phyloP scores from a whole-genome alignment of 352 stramenopile species.

The Globisporangium megalacanthum region DNA sequence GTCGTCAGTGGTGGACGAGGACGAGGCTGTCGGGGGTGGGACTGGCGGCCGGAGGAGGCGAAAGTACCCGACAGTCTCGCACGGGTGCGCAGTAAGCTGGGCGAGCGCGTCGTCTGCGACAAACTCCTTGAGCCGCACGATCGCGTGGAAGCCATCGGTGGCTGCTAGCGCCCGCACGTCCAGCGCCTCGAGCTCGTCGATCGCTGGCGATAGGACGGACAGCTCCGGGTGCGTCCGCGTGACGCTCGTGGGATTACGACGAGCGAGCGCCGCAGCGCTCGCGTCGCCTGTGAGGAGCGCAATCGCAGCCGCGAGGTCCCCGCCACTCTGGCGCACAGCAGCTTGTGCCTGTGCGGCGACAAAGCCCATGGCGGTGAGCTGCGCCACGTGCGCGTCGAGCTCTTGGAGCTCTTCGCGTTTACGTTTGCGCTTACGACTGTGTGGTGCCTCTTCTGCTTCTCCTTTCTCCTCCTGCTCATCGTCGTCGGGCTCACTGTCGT shows the following conservation, averaged over 20 bases:
- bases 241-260: constrained; percentile 5
- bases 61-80: constrained; percentile 29
- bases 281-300: constrained; percentile 36
- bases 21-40: neutral
- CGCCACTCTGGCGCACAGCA: constrained; percentile 21
- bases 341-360: constrained; percentile 15
- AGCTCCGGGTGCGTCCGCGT: constrained; percentile 12
- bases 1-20: too few species aligned
- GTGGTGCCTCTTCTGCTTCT: constrained; percentile 3
- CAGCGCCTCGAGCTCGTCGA: constrained; percentile 22
- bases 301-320: constrained; percentile 34
- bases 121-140: constrained; percentile 44
- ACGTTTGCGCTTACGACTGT: constrained; percentile 10
- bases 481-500: neutral
- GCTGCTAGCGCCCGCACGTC: constrained; percentile 9
- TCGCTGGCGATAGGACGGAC: constrained; percentile 12
- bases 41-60: constrained; percentile 3
- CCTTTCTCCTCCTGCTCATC: constrained; percentile 1
- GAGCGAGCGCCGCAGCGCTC: constrained; percentile 3
- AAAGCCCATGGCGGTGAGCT: constrained; percentile 72
- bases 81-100: constrained; percentile 42
- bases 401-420: constrained; percentile 9
- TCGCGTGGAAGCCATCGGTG: constrained; percentile 35
- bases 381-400: constrained; percentile 9
- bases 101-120: constrained; percentile 29